Base-by-base conservation (phyloP, 257 asterid genomes). In the Lycium barbarum region DNA sequence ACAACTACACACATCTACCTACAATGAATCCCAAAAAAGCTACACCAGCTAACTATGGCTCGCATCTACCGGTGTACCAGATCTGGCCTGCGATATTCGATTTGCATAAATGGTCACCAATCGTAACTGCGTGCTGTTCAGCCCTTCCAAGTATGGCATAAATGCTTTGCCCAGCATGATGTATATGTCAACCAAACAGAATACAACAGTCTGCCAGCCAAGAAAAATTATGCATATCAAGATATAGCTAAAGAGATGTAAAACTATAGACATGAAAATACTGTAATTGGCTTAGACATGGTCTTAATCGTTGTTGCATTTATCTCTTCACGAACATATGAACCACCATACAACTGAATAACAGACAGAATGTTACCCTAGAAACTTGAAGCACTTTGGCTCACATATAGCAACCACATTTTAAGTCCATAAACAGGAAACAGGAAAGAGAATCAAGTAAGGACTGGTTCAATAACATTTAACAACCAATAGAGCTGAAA, bases 11-110 rank as follows among this genome's bases (percentile, higher is more conserved):
- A 90, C 86, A 88, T 26, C 82, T 20, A 85, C 73, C 82, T 83
- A 83, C 81, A 63, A 67, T n/a, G 18, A 57, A 68, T 79, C 40
- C 81, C 84, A 0, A 43, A 63, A 83, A 70, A 7, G 3, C 26
- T 36, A 70, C 73, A 80, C 40, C 80, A 74, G 83, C 73, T 87
- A 84, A 79, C 90, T 91, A 85, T 94, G 95, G 84, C 91, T 80
- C 55, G 93, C 87, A 84, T 93, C 96, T 13, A 93, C 89, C 1
- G 98, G 94, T 7, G 96, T 76, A 58, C 99, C 99, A 0, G 95
- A 92, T 92, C 99, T 91, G 40, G 99, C 98, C 88, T 97, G 99
- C 10, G 99, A 97, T 88, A 97, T 97, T 88, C 99, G 91, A 89
- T 95, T 97, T 1, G 99, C 99, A 47, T 97, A 97, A 80, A 97